Conservation (phyloP, 768 basidiomycete genomes). For the Tephrocybe sp. region DNA sequence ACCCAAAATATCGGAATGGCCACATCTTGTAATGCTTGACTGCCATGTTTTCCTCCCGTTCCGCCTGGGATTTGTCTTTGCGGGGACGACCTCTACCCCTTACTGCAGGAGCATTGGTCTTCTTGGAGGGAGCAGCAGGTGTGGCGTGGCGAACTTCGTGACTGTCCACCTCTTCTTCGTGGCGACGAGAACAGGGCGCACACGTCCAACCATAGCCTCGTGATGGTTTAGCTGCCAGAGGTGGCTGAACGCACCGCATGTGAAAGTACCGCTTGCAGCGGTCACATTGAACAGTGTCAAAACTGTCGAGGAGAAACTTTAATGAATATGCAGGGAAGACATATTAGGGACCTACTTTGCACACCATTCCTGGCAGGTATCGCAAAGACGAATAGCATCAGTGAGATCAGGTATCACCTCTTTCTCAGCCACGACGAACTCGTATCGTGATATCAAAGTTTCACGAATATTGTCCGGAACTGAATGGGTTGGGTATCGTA, state of each 20-base stretch:
- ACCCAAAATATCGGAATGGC: conserved; percentile 98
- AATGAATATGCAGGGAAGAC: conserved; percentile 7
- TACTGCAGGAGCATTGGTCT: conserved; percentile 70
- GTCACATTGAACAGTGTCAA: conserved; percentile 86
- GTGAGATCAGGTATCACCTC: conserved; percentile 90
- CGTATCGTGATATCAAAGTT: conserved; percentile 77
- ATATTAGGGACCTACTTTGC: conserved; percentile 58
- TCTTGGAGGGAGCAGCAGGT: conserved; percentile 38
- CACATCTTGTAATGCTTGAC: conserved; percentile 89
- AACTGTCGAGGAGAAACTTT: conserved; percentile 40
- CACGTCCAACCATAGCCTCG: conserved; percentile 98
- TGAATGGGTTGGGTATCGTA: conserved; percentile 32
- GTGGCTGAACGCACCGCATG: conserved; percentile 92
- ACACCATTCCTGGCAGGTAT: conserved; percentile 86
- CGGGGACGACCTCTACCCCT: conserved; percentile 74
- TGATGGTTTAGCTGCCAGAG: conserved; percentile 85
- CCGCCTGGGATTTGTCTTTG: conserved; percentile 69
- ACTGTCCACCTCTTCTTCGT: conserved; percentile 83
- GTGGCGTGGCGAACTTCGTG: conserved; percentile 63
- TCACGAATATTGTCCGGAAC: conserved; percentile 82
- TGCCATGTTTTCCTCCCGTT: conserved; percentile 72
- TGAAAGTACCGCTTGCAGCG: conserved; percentile 93
- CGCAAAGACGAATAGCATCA: conserved; percentile 81
- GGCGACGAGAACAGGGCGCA: conserved; percentile 83
- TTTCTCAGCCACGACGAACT: conserved; percentile 94